phyloP scores from a whole-genome alignment of 2,329 filamentous ascomycete species.

The Clonostachys rosea region DNA sequence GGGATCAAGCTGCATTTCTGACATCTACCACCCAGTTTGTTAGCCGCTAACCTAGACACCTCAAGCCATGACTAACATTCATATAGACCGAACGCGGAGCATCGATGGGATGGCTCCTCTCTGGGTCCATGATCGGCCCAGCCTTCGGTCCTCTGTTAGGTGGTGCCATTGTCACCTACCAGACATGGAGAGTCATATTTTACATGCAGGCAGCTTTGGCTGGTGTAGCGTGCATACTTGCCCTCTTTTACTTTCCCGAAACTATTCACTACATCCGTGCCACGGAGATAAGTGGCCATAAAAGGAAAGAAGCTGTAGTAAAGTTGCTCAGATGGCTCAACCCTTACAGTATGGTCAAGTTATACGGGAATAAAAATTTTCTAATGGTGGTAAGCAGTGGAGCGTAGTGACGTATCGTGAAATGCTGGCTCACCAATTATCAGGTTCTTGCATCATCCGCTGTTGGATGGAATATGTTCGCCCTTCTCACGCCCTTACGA shows the following conservation, averaged over 20 bases:
- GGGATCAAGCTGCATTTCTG: not conserved
- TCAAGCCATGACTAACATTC: no score
- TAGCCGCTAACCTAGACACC: no score
- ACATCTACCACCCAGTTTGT: not conserved
- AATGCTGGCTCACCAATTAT: no score
- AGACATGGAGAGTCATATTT: not conserved
- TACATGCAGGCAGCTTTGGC: not conserved
- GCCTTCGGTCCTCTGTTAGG: not conserved
- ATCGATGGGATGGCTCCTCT: not conserved
- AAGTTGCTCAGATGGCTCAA: no score
- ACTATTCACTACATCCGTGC: not conserved
- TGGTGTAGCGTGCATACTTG: not conserved
- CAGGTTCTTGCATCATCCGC: slow-evolving; percentile 22
- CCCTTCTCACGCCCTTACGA: slow-evolving; percentile 61
- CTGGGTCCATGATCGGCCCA: not conserved
- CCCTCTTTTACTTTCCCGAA: not conserved
- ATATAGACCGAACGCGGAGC: not conserved
- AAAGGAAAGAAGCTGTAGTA: not conserved
- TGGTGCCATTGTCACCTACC: not conserved
- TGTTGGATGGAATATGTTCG: slow-evolving; percentile 72
- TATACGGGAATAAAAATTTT: not conserved
- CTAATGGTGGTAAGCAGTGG: no score
- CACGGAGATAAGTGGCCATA: not conserved
- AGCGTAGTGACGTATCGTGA: no score
- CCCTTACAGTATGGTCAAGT: not conserved